These are phyloP conservation scores for Cyphellophora attinorum DNA, from an alignment of 2,329 filamentous ascomycete genomes.

Conservation along the genomic window DNA sequence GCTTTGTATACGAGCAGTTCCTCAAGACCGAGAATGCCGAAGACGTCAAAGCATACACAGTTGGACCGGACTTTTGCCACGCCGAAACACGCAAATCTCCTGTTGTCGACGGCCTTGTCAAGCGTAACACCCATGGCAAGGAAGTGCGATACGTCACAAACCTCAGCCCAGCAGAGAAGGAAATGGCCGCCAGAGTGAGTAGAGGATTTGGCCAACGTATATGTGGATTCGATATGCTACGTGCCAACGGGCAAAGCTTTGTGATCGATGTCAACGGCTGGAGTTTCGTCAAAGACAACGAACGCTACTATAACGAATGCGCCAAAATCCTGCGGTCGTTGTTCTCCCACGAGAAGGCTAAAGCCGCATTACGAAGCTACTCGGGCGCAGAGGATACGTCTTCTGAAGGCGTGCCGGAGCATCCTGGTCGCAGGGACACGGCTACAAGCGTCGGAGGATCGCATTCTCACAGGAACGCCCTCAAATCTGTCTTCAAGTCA, in stretches of 20 bases:
- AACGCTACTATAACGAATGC: slow-evolving; percentile 92
- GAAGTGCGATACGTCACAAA: slow-evolving; percentile 92
- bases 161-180: slow-evolving; percentile 67
- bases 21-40: slow-evolving; percentile 94
- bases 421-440: slow-evolving; percentile 19
- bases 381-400: slow-evolving; percentile 26
- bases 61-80: slow-evolving; percentile 85
- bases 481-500: slow-evolving; percentile 55
- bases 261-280: slow-evolving; percentile 99
- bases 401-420: slow-evolving; percentile 19
- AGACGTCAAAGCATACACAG: slow-evolving; percentile 97
- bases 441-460: slow-evolving; percentile 23
- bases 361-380: slow-evolving; percentile 19
- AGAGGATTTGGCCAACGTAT: slow-evolving; percentile 88
- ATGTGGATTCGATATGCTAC: slow-evolving; percentile 88
- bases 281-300: slow-evolving; percentile 99
- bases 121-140: slow-evolving; percentile 93
- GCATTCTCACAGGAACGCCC: slow-evolving; percentile 35
- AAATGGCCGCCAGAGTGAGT: slow-evolving; percentile 82
- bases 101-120: slow-evolving; percentile 90
- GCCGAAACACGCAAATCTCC: slow-evolving; percentile 96
- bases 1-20: slow-evolving; percentile 96
- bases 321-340: slow-evolving; percentile 77
- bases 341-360: slow-evolving; percentile 69
- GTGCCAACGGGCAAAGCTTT: slow-evolving; percentile 81